Evolutionary conservation across 352 stramenopile genomes (phyloP).

Genomic region (Phytopythium litorale): DNA sequence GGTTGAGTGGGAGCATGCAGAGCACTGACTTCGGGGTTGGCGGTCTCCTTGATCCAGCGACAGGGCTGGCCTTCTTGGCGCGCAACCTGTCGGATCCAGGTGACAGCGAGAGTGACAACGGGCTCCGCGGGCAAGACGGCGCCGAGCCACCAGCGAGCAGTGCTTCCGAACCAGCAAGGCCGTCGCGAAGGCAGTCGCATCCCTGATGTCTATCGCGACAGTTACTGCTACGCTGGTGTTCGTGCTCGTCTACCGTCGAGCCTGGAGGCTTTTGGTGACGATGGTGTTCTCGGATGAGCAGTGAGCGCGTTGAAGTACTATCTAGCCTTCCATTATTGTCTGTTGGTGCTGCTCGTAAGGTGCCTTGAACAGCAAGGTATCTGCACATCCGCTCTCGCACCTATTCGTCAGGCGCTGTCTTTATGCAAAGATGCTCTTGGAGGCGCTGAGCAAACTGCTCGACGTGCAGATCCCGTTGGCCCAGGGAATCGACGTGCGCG

Average conservation of each 20-base stretch:
- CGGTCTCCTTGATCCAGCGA: neutral
- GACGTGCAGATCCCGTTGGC: neutral
- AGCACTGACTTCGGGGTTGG: neutral
- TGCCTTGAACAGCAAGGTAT: neutral
- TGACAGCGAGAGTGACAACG: neutral
- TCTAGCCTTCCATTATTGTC: neutral
- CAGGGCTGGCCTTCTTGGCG: neutral
- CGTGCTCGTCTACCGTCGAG: neutral
- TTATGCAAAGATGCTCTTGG: neutral
- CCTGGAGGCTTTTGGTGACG: neutral
- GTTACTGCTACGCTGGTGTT: neutral
- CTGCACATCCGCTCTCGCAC: neutral
- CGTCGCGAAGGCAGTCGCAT: neutral
- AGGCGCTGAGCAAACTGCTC: neutral
- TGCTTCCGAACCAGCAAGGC: neutral
- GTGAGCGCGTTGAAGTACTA: neutral
- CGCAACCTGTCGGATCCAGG: neutral
- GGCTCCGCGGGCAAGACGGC: neutral
- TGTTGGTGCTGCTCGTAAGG: neutral
- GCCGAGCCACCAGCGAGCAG: neutral
- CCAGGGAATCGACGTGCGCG: neutral
- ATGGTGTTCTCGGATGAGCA: neutral
- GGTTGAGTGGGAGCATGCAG: neutral
- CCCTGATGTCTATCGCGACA: neutral
- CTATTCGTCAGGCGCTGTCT: neutral